Base-by-base conservation (phyloP, 73 alveolate species). In the Paramecium tetraurelia region DNA sequence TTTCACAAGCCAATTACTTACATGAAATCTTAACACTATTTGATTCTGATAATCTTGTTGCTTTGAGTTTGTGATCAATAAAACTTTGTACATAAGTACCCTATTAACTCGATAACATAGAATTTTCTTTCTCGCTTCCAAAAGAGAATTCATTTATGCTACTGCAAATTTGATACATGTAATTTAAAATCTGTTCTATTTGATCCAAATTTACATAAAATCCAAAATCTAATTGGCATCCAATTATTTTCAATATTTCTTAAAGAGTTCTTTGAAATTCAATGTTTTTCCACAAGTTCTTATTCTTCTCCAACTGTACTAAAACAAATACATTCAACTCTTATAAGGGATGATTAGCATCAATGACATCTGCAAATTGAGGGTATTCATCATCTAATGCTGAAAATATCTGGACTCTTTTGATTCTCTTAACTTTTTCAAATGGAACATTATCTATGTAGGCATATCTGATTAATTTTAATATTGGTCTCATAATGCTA, bases 1-100 rank as follows among this genome's bases (percentile, higher is more conserved):
- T 75, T 75, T 75, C 87, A 75, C 87, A 75, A 16, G 59, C 87
- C n/a, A 75, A 36, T 75, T 21, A 21, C 68, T 75, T 75, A 20
- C 87, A 75, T 14, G 41, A 31, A 14, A 75, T 75, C 24, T 75
- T 44, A 21, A 31, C 41, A 21, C 48, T 40, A 36, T 21, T 75
- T 14, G 40, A 33, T 68, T 75, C 59, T 14, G 41, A 21, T 31
- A 21, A 31, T 36, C 59, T 21, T 75, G 58, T 75, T 2, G 36
- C 59, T n/a, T 36, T 75, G 7, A 75, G 48, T 40, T 31, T 21
- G 38, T 75, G 38, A 36, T 36, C 38, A 21, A 75, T 33, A 21
- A 75, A 33, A 40, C 18, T 75, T 35, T 75, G 6, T 11, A 75
- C 59, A n/a, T 75, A 40, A 8, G 58, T 40, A 3, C 41, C 48